Evolutionary conservation across 2,329 filamentous ascomycete genomes (phyloP).

Genomic region (Myriosclerotinia scirpicola): DNA sequence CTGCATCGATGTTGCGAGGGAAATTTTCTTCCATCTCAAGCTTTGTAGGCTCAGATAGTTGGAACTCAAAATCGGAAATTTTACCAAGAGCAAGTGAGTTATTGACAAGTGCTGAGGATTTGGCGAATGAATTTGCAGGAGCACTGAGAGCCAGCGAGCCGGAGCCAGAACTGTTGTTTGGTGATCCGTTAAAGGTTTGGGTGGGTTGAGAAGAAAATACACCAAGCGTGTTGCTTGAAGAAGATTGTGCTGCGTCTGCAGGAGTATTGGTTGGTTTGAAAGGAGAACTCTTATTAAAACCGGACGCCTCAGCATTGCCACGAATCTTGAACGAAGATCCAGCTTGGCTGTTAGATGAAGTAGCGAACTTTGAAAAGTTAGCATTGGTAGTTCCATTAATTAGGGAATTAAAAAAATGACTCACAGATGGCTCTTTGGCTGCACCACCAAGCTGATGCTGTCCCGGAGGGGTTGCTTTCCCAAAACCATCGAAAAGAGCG

Average conservation of each 20-base stretch:
- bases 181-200: constrained; percentile 12
- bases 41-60: constrained; percentile 30
- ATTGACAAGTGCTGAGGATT: background rate
- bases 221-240: constrained; percentile 29
- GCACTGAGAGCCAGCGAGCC: background rate
- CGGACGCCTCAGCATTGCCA: constrained; percentile 9
- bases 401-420: background rate
- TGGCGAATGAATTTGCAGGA: constrained; percentile 10
- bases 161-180: background rate
- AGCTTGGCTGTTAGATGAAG: background rate
- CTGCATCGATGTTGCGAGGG: constrained; percentile 32
- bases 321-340: constrained; percentile 13
- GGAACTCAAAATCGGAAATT: constrained; percentile 11
- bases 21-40: constrained; percentile 29
- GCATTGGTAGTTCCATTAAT: background rate
- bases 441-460: background rate
- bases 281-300: constrained; percentile 13
- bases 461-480: background rate
- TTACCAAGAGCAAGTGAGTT: constrained; percentile 17
- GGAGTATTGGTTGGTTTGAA: constrained; percentile 29
- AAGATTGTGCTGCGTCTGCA: constrained; percentile 26
- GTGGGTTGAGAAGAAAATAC: constrained; percentile 12
- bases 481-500: constrained; percentile 17
- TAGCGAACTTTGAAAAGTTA: background rate
- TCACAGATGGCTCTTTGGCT: background rate